These are phyloP conservation scores for Podaxis sp. DNA, from an alignment of 768 basidiomycete species.

Conservation along the genomic window DNA sequence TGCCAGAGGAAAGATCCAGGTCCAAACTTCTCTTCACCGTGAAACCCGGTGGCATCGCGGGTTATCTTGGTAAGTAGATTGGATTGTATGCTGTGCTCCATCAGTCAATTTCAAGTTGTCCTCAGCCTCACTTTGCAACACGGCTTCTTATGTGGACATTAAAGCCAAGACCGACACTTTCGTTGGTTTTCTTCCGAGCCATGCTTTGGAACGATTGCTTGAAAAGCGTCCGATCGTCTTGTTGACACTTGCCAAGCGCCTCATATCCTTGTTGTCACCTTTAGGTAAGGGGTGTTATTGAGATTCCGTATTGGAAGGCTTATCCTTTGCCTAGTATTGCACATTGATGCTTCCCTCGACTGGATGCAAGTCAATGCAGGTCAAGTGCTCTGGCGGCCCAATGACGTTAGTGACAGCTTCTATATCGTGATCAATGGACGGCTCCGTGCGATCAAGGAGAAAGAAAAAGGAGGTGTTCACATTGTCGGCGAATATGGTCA, in stretches of 20 bases:
- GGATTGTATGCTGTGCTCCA: background rate
- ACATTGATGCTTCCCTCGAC: constrained; percentile 94
- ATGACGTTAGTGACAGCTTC: constrained; percentile 90
- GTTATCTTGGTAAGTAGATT: constrained; percentile 72
- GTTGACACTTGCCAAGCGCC: constrained; percentile 90
- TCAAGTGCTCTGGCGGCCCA: constrained; percentile 90
- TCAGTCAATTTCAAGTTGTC: constrained; percentile 1
- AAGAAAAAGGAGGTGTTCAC: constrained; percentile 66
- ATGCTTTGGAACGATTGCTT: constrained; percentile 83
- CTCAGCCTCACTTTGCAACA: constrained; percentile 82
- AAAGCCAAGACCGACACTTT: constrained; percentile 97
- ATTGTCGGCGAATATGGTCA: constrained; percentile 95
- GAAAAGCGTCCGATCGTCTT: constrained; percentile 95
- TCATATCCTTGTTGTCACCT: constrained; percentile 92
- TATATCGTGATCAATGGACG: constrained; percentile 99
- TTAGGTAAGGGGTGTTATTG: constrained; percentile 52
- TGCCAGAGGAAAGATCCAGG: constrained; percentile 33
- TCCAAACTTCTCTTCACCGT: constrained; percentile 87
- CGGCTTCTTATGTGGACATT: constrained; percentile 95
- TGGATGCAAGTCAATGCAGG: constrained; percentile 98
- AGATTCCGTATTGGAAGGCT: background rate
- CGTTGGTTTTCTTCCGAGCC: constrained; percentile 89
- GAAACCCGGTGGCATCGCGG: constrained; percentile 96
- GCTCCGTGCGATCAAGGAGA: constrained; percentile 83
- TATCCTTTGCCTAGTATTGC: constrained; percentile 57